Percentiles rank a stretch among this genome's conserved stretches.
Evolutionary conservation across 2,329 filamentous ascomycete genomes (phyloP).

Genomic region (Monosporascus sp.): DNA sequence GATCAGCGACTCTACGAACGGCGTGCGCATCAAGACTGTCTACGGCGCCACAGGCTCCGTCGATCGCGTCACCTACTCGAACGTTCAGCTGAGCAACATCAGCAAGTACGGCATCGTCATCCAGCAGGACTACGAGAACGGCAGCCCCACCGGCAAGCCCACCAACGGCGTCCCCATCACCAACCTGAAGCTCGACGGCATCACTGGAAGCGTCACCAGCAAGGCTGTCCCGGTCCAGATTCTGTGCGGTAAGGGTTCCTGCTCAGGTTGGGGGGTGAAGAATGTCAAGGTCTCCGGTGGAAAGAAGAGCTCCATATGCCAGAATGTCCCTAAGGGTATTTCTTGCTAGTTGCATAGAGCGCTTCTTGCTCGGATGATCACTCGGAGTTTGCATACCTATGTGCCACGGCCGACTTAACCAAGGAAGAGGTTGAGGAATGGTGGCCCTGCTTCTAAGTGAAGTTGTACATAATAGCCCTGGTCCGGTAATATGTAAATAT

Average conservation of each 20-base stretch:
- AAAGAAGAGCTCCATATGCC: slow-evolving; percentile 49
- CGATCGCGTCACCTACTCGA: slow-evolving; percentile 17
- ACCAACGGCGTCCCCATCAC: slow-evolving; percentile 42
- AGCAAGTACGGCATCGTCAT: slow-evolving; percentile 50
- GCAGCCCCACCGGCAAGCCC: slow-evolving; percentile 31
- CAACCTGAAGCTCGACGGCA: slow-evolving; percentile 31
- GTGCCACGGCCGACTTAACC: too few species aligned
- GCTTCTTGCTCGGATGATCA: too few species aligned
- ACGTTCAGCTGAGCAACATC: slow-evolving; percentile 25
- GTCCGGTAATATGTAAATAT: too few species aligned
- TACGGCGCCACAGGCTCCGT: slow-evolving; percentile 46
- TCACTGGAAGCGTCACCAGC: slow-evolving; percentile 32
- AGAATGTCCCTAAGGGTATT: slow-evolving; percentile 36
- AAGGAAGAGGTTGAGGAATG: too few species aligned
- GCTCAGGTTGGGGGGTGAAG: slow-evolving; percentile 30
- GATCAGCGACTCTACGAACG: slow-evolving; percentile 48
- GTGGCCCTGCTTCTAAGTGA: too few species aligned
- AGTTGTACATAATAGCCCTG: too few species aligned
- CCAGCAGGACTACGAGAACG: slow-evolving; percentile 51
- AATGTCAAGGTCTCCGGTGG: slow-evolving; percentile 33
- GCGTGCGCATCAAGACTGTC: slow-evolving; percentile 54
- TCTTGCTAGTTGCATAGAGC: slow-evolving; percentile 12
- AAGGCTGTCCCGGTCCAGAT: slow-evolving; percentile 29
- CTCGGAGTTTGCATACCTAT: too few species aligned
- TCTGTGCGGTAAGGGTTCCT: slow-evolving; percentile 32